phyloP scores from a whole-genome alignment of 129 eudicot species.

The Tagetes erecta region DNA sequence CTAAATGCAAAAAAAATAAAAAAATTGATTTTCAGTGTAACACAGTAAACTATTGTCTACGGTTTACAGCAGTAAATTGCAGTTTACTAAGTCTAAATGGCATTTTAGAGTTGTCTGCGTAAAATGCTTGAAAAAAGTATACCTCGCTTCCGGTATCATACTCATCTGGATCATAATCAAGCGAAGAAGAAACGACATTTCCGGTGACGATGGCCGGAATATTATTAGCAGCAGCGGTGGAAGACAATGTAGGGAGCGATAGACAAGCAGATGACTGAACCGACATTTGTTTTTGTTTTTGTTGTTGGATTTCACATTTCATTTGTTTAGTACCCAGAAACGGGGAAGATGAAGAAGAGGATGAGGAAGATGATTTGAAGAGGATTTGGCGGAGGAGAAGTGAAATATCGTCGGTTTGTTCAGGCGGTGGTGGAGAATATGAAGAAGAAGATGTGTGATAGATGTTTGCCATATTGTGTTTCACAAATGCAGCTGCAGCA shows the following conservation, averaged over 20 bases:
- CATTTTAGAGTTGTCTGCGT: too few relatives aligned
- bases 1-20: too few relatives aligned
- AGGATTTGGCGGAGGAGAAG: conserved; percentile 66
- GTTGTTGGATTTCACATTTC: conserved; percentile 20
- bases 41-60: too few relatives aligned
- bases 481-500: too few relatives aligned
- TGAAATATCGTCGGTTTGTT: conserved; percentile 64
- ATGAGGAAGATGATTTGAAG: conserved; percentile 48
- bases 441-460: conserved; percentile 28
- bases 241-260: not conserved
- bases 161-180: conserved; percentile 55
- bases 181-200: conserved; percentile 42
- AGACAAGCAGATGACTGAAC: not conserved
- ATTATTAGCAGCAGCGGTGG: conserved; percentile 9
- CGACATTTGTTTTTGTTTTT: not conserved
- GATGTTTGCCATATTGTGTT: conserved; percentile 37
- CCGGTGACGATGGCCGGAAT: conserved; percentile 17
- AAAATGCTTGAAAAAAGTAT: not conserved
- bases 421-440: conserved; percentile 39
- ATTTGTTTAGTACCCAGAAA: conserved; percentile 24
- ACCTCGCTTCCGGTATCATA: conserved; percentile 74
- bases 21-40: too few relatives aligned
- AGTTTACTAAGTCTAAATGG: too few relatives aligned
- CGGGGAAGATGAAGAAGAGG: conserved; percentile 18
- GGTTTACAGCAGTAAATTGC: too few relatives aligned